phyloP scores from a whole-genome alignment of 129 eudicot species.

The Chrysanthemum makinoi region DNA sequence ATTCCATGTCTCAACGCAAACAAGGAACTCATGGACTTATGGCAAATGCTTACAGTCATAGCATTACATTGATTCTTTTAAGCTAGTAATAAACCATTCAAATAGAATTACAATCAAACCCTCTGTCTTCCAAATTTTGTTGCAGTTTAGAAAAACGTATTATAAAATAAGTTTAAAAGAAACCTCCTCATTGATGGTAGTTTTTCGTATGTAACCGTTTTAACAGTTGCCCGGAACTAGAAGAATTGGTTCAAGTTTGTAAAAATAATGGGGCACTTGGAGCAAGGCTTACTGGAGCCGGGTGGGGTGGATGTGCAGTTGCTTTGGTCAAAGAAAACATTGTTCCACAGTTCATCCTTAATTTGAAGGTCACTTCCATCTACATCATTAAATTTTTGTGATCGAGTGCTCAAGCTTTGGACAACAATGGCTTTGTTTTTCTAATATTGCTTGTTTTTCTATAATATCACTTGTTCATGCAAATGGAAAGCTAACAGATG shows the following conservation, averaged over 20 bases:
- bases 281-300: conserved; percentile 97
- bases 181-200: not conserved
- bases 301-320: conserved; percentile 99
- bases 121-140: too few relatives aligned
- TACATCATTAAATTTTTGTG: not conserved
- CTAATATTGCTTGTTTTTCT: too few relatives aligned
- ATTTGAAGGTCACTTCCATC: conserved; percentile 60
- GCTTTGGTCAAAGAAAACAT: conserved; percentile 80
- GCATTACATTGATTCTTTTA: not conserved
- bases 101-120: too few relatives aligned
- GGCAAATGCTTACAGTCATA: not conserved
- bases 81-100: too few relatives aligned
- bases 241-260: conserved; percentile 78
- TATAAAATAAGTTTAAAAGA: not conserved
- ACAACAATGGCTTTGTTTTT: not conserved
- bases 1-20: not conserved
- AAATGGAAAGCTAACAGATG: not conserved
- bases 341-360: conserved; percentile 78
- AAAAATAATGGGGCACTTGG: conserved; percentile 83
- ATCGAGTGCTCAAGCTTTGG: not conserved
- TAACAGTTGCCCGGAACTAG: conserved; percentile 87
- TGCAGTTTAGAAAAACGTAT: too few relatives aligned
- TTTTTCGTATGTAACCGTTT: conserved; percentile 1
- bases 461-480: not conserved
- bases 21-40: too few relatives aligned